Base-by-base conservation (phyloP, 192 early-diverging fungal genomes). In the Phycomyces blakesleeanus region DNA sequence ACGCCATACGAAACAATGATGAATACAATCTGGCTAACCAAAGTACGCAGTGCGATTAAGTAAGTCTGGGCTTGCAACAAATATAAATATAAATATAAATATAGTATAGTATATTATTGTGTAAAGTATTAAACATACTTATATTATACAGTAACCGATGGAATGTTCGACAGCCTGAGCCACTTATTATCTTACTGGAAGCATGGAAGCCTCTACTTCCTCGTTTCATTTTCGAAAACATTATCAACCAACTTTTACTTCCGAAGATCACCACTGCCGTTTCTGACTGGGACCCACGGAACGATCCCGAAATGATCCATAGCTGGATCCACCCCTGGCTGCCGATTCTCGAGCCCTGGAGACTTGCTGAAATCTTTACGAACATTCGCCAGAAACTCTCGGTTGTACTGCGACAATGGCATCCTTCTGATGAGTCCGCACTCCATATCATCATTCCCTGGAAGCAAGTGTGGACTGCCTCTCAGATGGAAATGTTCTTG, bases 281-380 rank as follows among this genome's bases (percentile, higher is more conserved):
- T 7, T 81, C 84, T 0, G 56, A 76, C 10, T 92, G 87, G 88
- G 80, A 82, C 47, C 86, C 87, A 15, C 63, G 68, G 22, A 67
- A 69, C 1, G 79, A 85, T 57, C 67, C 71, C 2, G 66, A 72
- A n/a, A 80, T 81, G 71, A 69, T 90, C 1, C 89, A 94, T 59
- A 78, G 73, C 8, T 94, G 91, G 91, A 63, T 92, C 7, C 89
- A 88, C 62, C 91, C 91, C 0, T 94, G 93, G 93, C 69, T 94
- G 8, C 87, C 89, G 0, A 62, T 87, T 18, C 54, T 89, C 12
- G 79, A 73, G 14, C 81, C 83, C 16, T 59, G 66, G 26, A 74
- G 84, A 51, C 37, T 81, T 12, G 63, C 74, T 15, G 68, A 76
- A 16, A 54, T 93, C 3, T 78, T 78, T 63, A 76, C 78, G 7